A percentile compares a stretch with the other conserved stretches of the same genome.
Conservation (phyloP, 164 flowering plant species). For the Vitis rupestris region DNA sequence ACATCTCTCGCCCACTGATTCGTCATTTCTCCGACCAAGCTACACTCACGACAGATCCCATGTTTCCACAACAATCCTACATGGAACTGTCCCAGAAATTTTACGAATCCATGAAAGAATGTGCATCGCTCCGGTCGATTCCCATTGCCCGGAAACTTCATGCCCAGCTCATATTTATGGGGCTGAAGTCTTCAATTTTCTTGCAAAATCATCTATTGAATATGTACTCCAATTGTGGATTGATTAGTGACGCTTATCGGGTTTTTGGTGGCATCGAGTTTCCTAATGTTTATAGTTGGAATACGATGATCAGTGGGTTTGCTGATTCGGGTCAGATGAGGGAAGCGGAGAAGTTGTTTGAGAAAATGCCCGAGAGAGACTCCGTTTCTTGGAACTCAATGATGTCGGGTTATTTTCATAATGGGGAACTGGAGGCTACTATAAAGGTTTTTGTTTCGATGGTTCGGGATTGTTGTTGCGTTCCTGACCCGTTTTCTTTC, state of each 20-base stretch:
- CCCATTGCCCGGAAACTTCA: slow-evolving; percentile 32
- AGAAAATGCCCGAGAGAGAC: slow-evolving; percentile 51
- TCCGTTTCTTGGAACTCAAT: slow-evolving; percentile 53
- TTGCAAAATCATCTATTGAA: slow-evolving; percentile 49
- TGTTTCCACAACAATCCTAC: slow-evolving; percentile 17
- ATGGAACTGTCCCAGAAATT: slow-evolving; percentile 30
- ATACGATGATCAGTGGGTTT: slow-evolving; percentile 34
- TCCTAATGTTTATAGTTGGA: slow-evolving; percentile 43
- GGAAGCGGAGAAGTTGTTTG: slow-evolving; percentile 39
- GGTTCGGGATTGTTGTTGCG: slow-evolving; percentile 21
- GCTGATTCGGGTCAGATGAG: slow-evolving; percentile 23
- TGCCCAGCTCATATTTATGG: slow-evolving; percentile 36
- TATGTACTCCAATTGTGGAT: slow-evolving; percentile 41
- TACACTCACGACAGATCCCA: no score
- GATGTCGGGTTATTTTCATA: slow-evolving; percentile 41
- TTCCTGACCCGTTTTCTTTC: slow-evolving; percentile 29
- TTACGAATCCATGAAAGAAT: slow-evolving; percentile 38
- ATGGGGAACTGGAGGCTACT: slow-evolving; percentile 23
- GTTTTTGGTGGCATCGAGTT: slow-evolving; percentile 23
- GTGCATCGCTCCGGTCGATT: slow-evolving; percentile 15
- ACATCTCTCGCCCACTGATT: background rate
- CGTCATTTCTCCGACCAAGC: slow-evolving; percentile 10
- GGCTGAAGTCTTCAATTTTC: slow-evolving; percentile 40
- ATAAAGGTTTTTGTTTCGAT: slow-evolving; percentile 32
- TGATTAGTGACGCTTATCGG: slow-evolving; percentile 26